Conservation (phyloP, 768 basidiomycete species). For the Pseudohyphozyma bogoriensis region DNA sequence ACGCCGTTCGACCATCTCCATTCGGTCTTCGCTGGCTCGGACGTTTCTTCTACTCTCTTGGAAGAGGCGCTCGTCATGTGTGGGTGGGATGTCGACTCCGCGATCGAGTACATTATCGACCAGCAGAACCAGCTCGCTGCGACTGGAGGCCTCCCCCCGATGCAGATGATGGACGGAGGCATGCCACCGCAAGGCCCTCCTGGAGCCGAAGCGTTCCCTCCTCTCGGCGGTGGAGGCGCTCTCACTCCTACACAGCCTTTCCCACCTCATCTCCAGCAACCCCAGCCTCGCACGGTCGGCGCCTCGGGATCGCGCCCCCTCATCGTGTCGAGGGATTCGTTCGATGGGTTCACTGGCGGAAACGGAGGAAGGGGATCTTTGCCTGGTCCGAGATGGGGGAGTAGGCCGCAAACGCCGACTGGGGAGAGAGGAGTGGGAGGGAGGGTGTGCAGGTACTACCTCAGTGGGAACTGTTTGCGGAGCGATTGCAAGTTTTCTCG, state of each 20-base stretch:
- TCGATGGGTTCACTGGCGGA: slow-evolving; percentile 29
- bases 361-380: slow-evolving; percentile 21
- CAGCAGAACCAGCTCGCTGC: too few relatives aligned
- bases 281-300: slow-evolving; percentile 4
- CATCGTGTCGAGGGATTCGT: slow-evolving; percentile 33
- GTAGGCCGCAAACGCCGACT: slow-evolving; percentile 29
- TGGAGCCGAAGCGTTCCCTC: slow-evolving; percentile 49
- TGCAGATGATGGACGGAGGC: too few relatives aligned
- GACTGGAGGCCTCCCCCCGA: too few relatives aligned
- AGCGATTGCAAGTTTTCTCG: slow-evolving; percentile 85
- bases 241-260: too few relatives aligned
- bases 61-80: slow-evolving; percentile 83
- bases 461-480: slow-evolving; percentile 88
- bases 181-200: too few relatives aligned
- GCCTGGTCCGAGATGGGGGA: slow-evolving; percentile 19
- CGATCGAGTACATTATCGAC: slow-evolving; percentile 83
- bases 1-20: slow-evolving; percentile 92
- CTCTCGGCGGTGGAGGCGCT: slow-evolving; percentile 49
- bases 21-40: slow-evolving; percentile 75
- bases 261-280: too few relatives aligned
- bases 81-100: slow-evolving; percentile 87
- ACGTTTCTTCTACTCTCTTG: slow-evolving; percentile 77
- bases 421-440: slow-evolving; percentile 33
- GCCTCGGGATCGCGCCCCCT: slow-evolving; percentile 28
- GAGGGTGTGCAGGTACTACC: slow-evolving; percentile 86